Evolutionary conservation across 345 rosid species (phyloP), one percentile per base, ranked within the genome.

Genomic region (Populus deltoides): DNA sequence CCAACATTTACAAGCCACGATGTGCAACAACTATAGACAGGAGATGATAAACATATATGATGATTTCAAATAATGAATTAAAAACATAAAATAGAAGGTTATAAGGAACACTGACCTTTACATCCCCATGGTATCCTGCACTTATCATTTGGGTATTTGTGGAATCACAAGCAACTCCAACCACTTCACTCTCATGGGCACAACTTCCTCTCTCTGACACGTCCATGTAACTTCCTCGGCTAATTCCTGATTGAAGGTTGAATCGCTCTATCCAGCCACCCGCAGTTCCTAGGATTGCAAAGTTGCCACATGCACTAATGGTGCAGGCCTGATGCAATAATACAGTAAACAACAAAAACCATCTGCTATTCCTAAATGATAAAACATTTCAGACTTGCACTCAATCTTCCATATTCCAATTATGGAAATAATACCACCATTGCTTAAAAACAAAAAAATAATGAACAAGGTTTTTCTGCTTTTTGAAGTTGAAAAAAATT

Each of bases 281-380:
- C 0, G 92, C 90, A 24, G 97, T 93, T 78, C 99, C 99, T 1
- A 96, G 85, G 76, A 96, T 85, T 63, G 97, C 95, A 87, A 93
- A 93, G 88, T 96, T 92, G 79, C 99, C 98, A 84, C 99, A 96
- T 8, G 98, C 95, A 86, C 97, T 96, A 66, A 96, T 93, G 67
- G 92, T 74, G 74, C 99, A 96, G 49, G 94, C 97, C 99, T 96
- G 85, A 70, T 39, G 51, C 72, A 75, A 79, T 10, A 66, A 66
- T 11, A 66, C 7, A 31, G 18, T 57, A 15, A 73, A n/a, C 22
- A 75, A 5, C 62, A 7, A 35, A 62, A 5, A 55, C 22, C 72
- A 69, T 45, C 15, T n/a, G 8, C 22, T 1, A 72, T 72, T 72
- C 39, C 74, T 41, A 31, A 51, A 67, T n/a, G 49, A 61, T 16